Percentiles rank a stretch among this genome's conserved stretches.
Conservation (phyloP, 441 rosid genomes). For the Euphorbia corollata region DNA sequence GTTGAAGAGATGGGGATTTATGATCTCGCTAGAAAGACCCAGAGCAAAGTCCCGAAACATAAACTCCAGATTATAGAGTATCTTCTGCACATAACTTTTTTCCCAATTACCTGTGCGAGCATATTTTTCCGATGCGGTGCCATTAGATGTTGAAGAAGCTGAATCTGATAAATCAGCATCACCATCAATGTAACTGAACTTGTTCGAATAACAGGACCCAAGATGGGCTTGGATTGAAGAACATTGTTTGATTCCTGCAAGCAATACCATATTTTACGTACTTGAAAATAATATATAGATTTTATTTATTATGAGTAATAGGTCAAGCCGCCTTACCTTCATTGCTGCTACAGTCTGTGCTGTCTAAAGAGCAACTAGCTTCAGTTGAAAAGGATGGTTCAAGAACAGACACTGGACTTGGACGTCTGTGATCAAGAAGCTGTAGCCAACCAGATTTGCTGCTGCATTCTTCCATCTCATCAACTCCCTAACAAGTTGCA, state of each 20-base stretch:
- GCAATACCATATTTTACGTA: slow-evolving; percentile 15
- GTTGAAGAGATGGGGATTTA: slow-evolving; percentile 58
- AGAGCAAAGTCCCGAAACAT: slow-evolving; percentile 57
- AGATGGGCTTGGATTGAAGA: slow-evolving; percentile 42
- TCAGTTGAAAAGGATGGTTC: slow-evolving; percentile 33
- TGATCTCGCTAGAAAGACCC: slow-evolving; percentile 36
- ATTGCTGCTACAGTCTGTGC: slow-evolving; percentile 45
- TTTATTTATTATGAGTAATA: neutral
- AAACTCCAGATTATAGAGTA: slow-evolving; percentile 50
- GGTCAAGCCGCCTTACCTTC: slow-evolving; percentile 33
- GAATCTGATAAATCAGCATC: slow-evolving; percentile 44
- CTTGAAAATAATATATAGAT: neutral
- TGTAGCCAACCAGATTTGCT: slow-evolving; percentile 30
- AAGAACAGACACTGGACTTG: slow-evolving; percentile 33
- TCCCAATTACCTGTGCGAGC: slow-evolving; percentile 42
- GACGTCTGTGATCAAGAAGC: slow-evolving; percentile 25
- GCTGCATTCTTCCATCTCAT: slow-evolving; percentile 30
- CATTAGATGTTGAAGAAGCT: slow-evolving; percentile 34
- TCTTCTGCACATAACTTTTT: slow-evolving; percentile 41
- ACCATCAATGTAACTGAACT: slow-evolving; percentile 34
- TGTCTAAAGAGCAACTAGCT: slow-evolving; percentile 54
- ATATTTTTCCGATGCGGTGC: slow-evolving; percentile 27
- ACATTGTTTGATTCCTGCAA: slow-evolving; percentile 48
- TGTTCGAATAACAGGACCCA: slow-evolving; percentile 33
- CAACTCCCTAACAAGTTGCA: too few species aligned